A percentile compares a stretch with the other conserved stretches of the same genome.
Conservation (phyloP, 148 eudicot species). For the Vaccinium vitisidaea region DNA sequence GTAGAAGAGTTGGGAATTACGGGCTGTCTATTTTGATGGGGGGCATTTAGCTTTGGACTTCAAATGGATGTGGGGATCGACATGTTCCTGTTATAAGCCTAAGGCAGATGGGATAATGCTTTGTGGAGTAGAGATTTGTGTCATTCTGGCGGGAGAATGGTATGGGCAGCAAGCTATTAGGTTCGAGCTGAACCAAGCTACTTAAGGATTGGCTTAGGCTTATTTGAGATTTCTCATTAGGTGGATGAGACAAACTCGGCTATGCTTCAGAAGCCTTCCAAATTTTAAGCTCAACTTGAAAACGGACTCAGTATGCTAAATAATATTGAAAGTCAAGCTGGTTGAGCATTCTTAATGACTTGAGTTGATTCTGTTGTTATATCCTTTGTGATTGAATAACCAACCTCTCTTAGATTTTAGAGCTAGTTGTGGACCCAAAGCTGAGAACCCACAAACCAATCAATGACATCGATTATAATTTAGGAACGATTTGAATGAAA, state of each 20-base stretch:
- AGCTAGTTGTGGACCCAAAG: background rate
- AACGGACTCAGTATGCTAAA: background rate
- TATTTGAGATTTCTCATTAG: background rate
- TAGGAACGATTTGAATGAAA: background rate
- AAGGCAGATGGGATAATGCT: background rate
- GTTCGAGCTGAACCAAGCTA: conserved; percentile 12
- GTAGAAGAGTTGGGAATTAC: background rate
- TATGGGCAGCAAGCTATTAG: background rate
- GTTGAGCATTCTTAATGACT: background rate
- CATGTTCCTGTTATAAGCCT: background rate
- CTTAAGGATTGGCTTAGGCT: background rate
- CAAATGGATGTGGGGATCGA: background rate
- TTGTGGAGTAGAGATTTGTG: background rate
- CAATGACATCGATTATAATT: background rate
- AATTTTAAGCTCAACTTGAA: background rate
- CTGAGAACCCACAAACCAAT: background rate
- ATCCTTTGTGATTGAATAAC: background rate
- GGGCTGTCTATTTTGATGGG: no score
- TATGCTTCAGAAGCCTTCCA: background rate
- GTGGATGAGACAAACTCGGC: background rate
- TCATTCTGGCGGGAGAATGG: background rate
- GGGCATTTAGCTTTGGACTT: background rate
- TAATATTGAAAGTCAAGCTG: background rate
- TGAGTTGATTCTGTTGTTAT: background rate
- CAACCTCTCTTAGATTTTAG: background rate